phyloP scores from a whole-genome alignment of 192 early-diverging fungal genomes.

The Borealophlyctis nickersoniae region DNA sequence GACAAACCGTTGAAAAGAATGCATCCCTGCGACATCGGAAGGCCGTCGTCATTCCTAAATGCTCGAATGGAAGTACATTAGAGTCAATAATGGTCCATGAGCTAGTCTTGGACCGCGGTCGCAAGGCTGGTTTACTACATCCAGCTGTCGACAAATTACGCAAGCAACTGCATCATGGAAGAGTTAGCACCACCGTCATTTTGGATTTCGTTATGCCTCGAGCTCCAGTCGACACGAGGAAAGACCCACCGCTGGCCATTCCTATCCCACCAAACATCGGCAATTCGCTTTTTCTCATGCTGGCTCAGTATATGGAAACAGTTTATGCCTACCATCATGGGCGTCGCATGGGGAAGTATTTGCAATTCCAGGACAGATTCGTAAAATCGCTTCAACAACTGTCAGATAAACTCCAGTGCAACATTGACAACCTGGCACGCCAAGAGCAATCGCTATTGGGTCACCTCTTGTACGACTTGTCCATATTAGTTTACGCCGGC shows the following conservation, averaged over 20 bases:
- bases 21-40: slow-evolving; percentile 8
- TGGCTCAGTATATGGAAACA: slow-evolving; percentile 10
- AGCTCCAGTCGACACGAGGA: background rate
- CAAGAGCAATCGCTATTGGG: background rate
- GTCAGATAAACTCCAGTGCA: background rate
- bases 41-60: background rate
- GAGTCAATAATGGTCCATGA: slow-evolving; percentile 6
- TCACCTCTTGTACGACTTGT: background rate
- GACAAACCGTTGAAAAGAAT: slow-evolving; percentile 8
- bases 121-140: background rate
- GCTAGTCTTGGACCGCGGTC: slow-evolving; percentile 10
- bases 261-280: background rate
- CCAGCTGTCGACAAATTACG: background rate
- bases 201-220: slow-evolving; percentile 1
- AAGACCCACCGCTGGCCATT: background rate
- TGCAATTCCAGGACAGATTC: slow-evolving; percentile 18
- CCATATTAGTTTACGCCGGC: background rate
- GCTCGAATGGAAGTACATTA: background rate
- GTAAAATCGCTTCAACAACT: slow-evolving; percentile 5
- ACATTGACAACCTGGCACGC: background rate
- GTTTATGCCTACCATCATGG: slow-evolving; percentile 14
- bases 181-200: background rate
- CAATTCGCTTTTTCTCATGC: slow-evolving; percentile 2
- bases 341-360: slow-evolving; percentile 11
- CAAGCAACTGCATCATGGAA: slow-evolving; percentile 4